phyloP scores from a whole-genome alignment of 768 basidiomycete genomes.

The Daedalea quercina region DNA sequence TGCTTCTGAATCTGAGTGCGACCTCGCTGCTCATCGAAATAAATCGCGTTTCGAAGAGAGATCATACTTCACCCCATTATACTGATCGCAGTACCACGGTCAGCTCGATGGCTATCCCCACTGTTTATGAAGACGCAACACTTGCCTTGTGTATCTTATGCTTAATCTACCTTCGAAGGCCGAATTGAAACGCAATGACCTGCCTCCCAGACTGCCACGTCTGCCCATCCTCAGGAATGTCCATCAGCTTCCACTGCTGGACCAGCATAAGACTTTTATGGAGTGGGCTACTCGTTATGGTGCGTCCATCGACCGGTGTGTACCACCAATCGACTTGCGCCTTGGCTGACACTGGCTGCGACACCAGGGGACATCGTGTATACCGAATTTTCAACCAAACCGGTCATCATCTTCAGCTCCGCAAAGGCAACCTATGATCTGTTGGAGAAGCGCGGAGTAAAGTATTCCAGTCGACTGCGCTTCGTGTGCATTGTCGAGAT shows the following conservation, averaged over 20 bases:
- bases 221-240: constrained; percentile 5
- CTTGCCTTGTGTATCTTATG: not conserved
- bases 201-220: constrained; percentile 2
- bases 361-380: constrained; percentile 16
- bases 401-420: constrained; percentile 18
- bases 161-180: not conserved
- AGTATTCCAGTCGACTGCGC: constrained; percentile 33
- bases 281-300: constrained; percentile 1
- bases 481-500: constrained; percentile 17
- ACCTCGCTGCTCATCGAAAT: too few relatives aligned
- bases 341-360: not conserved
- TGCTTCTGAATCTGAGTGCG: too few relatives aligned
- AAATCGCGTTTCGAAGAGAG: too few relatives aligned
- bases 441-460: constrained; percentile 28
- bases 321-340: not conserved
- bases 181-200: not conserved
- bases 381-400: constrained; percentile 11
- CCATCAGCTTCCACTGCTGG: not conserved
- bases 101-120: too few relatives aligned
- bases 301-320: not conserved
- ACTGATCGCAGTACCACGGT: too few relatives aligned
- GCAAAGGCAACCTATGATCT: constrained; percentile 20
- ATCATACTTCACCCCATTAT: too few relatives aligned
- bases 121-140: too few relatives aligned
- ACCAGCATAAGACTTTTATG: not conserved